Conservation (phyloP, 208 protist species). For the Jaenimonas drosophilae region DNA sequence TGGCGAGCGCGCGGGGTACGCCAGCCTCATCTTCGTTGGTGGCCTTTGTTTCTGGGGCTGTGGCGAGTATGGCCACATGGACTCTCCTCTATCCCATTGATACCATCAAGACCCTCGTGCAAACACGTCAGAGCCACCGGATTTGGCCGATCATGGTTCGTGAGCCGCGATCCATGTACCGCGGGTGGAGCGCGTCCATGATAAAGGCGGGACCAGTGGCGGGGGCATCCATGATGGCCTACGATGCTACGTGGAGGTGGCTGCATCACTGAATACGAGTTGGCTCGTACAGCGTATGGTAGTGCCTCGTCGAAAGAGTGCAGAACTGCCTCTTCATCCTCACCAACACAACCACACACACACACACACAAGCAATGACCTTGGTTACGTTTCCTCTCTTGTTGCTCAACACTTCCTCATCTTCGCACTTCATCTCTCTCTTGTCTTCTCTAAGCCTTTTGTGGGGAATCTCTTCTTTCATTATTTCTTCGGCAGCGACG, state of each 20-base stretch:
- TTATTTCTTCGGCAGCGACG: too few relatives aligned
- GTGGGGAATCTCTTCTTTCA: not conserved
- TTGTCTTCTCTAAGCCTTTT: not conserved
- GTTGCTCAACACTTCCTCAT: not conserved
- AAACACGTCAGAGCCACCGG: conserved; percentile 35
- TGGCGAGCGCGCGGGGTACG: not conserved
- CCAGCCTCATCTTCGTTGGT: conserved; percentile 4
- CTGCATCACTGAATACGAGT: conserved; percentile 5
- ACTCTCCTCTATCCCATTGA: conserved; percentile 68
- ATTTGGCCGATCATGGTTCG: conserved; percentile 6
- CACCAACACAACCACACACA: too few relatives aligned
- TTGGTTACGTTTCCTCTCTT: too few relatives aligned
- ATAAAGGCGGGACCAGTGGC: conserved; percentile 68
- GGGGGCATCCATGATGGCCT: conserved; percentile 62
- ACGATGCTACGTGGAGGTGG: conserved; percentile 33
- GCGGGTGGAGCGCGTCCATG: conserved; percentile 63
- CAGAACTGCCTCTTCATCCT: too few relatives aligned
- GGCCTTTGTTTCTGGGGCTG: conserved; percentile 47
- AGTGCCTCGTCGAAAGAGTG: too few relatives aligned
- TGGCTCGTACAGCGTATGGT: too few relatives aligned
- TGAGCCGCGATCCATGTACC: conserved; percentile 28
- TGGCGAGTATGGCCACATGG: conserved; percentile 68
- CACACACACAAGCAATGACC: too few relatives aligned
- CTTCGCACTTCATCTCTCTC: not conserved
- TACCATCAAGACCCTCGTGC: conserved; percentile 80